Evolutionary conservation across 345 rosid genomes (phyloP).

Genomic region (Chamaenerion angustifolium): DNA sequence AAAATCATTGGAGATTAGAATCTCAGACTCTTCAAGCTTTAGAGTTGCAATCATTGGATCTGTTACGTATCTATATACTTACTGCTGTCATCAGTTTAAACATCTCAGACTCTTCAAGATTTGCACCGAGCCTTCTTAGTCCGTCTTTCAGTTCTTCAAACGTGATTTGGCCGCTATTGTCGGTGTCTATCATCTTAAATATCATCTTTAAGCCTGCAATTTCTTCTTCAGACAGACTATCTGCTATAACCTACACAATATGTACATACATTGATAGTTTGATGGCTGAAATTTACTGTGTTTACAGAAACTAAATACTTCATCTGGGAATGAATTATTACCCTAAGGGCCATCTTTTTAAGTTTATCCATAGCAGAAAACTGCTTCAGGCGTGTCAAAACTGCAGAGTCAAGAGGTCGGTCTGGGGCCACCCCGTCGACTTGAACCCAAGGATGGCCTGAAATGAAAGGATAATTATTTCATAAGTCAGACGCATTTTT

Average conservation of each 20-base stretch:
- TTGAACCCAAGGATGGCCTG: constrained; percentile 88
- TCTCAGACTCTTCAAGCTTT: no score
- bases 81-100: constrained; percentile 58
- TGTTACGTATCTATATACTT: constrained; percentile 14
- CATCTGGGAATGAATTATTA: not conserved
- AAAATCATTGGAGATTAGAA: no score
- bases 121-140: constrained; percentile 48
- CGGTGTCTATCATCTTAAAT: constrained; percentile 62
- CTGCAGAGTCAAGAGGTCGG: constrained; percentile 1
- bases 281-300: no score
- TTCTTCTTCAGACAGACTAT: constrained; percentile 66
- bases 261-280: no score
- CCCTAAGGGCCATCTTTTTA: constrained; percentile 5
- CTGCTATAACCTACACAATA: constrained; percentile 45
- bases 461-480: constrained; percentile 3
- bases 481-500: no score
- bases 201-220: constrained; percentile 59
- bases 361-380: constrained; percentile 4
- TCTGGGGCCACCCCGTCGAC: constrained; percentile 29
- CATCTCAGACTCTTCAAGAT: constrained; percentile 53
- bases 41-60: no score
- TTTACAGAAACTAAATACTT: no score
- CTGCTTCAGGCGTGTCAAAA: constrained; percentile 5
- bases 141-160: constrained; percentile 73
- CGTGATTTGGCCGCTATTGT: constrained; percentile 52